Base-by-base conservation (phyloP, 345 rosid species). In the Cardamine resedifolia region DNA sequence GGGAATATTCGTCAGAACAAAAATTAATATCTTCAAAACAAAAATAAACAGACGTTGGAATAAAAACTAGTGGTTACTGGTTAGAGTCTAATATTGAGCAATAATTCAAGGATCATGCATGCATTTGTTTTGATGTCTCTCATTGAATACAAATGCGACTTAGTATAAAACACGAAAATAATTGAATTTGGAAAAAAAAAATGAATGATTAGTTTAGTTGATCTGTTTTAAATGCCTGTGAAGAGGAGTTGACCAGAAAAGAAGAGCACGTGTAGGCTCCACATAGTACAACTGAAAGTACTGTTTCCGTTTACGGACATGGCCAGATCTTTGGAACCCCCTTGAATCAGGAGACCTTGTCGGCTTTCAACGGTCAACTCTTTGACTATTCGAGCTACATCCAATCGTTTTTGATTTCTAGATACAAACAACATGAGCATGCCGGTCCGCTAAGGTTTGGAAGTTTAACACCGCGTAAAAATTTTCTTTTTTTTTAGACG, bases 241-340 rank as follows among this genome's bases (percentile, higher is more conserved):
- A 36, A 59, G 48, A 34, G 23, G 20, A 59, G 64, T 59, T 59
- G 31, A 60, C 64, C 33, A 38, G 7, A 14, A 28, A 3, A 52
- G 10, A 14, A 14, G 31, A 53, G 44, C 28, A n/a, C 27, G 43
- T 31, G 73, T 20, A 23, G 66, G 66, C 59, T 27, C 31, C 52
- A 50, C 14, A 36, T 5, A 59, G 78, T 67, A 74, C 73, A 67
- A 41, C 68, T 41, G 18, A 74, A 74, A 51, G 78, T 68, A 67
- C 63, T 75, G 53, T 75, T 74, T 75, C 63, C 68, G n/a, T 23
- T 41, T 59, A 59, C 68, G 78, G 73, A 75, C 68, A 59, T 59
- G 73, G 66, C 33, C 77, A 58, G 77, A 65, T 36, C 51, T 65
- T 24, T 34, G 41, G 14, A 28, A 18, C 55, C 11, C 12, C 52